Evolutionary conservation across 1,139 yeast species (phyloP), one percentile per base, ranked within the genome.

Genomic region (Suhomyces chickasaworum): DNA sequence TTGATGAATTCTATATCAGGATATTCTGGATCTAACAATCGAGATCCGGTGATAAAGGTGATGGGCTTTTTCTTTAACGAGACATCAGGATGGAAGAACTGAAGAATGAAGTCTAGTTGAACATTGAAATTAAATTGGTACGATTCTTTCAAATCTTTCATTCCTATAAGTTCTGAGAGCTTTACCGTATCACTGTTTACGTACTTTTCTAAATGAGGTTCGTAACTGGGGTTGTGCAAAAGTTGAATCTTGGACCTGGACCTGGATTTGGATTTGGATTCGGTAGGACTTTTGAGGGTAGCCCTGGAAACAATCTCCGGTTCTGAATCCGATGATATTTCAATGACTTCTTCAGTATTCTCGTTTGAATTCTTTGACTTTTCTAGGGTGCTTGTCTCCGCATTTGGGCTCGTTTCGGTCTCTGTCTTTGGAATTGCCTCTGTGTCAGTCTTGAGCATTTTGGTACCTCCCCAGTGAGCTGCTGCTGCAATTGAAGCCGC

Each of bases 91-190:
- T 70, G 69, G 13, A 78, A 51, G 42, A 67, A 68, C 2, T 64
- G 55, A 1, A 71, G 52, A 22, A 78, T 61, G 37, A 75, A 66
- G 9, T 65, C 68, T 39, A 73, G 57, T 42, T 78, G 81, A 4
- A 79, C 69, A 44, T 64, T 57, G 59, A 78, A 77, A 52, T 79
- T 79, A 60, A 80, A 79, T 47, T 79, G 84, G 53, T 60, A 78
- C 0, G 82, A 70, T 45, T 68, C 67, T 2, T 42, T 40, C 16
- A 79, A 55, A 32, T 54, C 57, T 12, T 39, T 31, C 7, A 52
- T 41, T 8, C 55, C 55, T 2, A 41, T 56, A 55, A 37, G 51
- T 37, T 17, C 45, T n/a, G 47, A 35, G 3, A 70, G 47, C 42
- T 44, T 50, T 1, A 68, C 59, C 0, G 73, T 59, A 29, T 67